Evolutionary conservation across 257 asterid genomes (phyloP), one percentile per base, ranked within the genome.

Genomic region (Ballota nigra): DNA sequence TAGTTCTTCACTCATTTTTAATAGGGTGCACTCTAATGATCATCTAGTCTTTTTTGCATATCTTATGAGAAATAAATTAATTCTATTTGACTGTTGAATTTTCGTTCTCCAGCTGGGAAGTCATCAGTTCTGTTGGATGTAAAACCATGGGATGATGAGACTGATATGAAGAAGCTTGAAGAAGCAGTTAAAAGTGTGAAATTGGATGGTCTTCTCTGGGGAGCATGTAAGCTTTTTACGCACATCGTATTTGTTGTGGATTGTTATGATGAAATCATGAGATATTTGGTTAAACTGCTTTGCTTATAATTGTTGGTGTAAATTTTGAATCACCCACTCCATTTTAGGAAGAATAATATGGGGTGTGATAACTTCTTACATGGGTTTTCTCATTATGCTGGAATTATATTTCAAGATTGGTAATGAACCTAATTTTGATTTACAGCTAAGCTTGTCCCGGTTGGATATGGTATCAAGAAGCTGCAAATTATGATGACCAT

Each of bases 121-220:
- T 83, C 87, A 26, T 83, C 87, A 13, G 75, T 83, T 9, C 72
- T 83, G 7, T 11, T 91, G 90, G 97, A 91, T 75, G 73, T 92
- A 4, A 92, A 92, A 72, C 96, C 98, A 66, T 89, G 98, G 98
- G 99, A 95, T 76, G 99, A 95, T 29, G 99, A 95, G 79, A 95
- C 99, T 12, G 98, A 89, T 68, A 95, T 95, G 99, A 84, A 91
- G 69, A 83, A 85, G 79, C 98, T 94, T 12, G 99, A 94, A 75
- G 99, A 94, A 82, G 93, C 96, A 19, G 96, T 94, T 47, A 82
- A 91, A 66, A 70, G 85, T 53, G 90, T 93, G 71, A 22, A 76
- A 47, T 74, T 86, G 91, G 98, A 93, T 52, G 98, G 99, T 76
- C 88, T 94, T 53, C 51, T 79, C 51, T 94, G 91, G 95, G 99